These are phyloP conservation scores for Alternaria brassicicola DNA, from an alignment of 2,329 filamentous ascomycete species.

Conservation along the genomic window DNA sequence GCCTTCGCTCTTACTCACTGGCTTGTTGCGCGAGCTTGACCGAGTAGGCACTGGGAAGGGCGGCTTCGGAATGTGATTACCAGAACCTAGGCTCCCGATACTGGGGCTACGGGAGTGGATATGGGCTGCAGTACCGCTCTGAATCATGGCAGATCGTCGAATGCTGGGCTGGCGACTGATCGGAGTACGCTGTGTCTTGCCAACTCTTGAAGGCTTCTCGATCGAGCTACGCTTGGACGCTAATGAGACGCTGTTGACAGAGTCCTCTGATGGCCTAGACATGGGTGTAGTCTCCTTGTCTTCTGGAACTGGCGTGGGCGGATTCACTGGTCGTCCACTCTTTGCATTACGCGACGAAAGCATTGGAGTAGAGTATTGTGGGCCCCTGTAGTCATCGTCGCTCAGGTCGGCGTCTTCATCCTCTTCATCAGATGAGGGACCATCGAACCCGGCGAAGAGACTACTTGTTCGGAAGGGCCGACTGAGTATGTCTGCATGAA, in stretches of 20 bases:
- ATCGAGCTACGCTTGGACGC: slow-evolving; percentile 40
- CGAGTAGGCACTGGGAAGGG: slow-evolving; percentile 92
- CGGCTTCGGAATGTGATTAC: slow-evolving; percentile 58
- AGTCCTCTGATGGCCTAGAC: slow-evolving; percentile 42
- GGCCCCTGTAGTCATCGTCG: slow-evolving; percentile 66
- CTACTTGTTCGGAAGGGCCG: slow-evolving; percentile 79
- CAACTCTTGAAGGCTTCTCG: slow-evolving; percentile 46
- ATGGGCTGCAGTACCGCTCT: slow-evolving; percentile 76
- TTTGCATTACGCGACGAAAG: slow-evolving; percentile 55
- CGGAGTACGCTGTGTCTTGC: slow-evolving; percentile 39
- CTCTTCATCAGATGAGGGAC: slow-evolving; percentile 61
- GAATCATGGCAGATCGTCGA: slow-evolving; percentile 79
- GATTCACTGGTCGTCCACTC: slow-evolving; percentile 52
- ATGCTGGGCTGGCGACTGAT: slow-evolving; percentile 63
- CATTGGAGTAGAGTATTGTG: slow-evolving; percentile 53
- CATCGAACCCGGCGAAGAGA: slow-evolving; percentile 85
- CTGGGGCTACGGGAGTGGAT: slow-evolving; percentile 70
- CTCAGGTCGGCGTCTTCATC: slow-evolving; percentile 64
- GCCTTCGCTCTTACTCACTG: slow-evolving; percentile 73
- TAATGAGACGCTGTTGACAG: slow-evolving; percentile 26
- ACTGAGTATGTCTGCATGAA: slow-evolving; percentile 64
- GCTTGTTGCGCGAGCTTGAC: slow-evolving; percentile 81
- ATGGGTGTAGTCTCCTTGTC: slow-evolving; percentile 47
- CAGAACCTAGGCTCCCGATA: slow-evolving; percentile 60
- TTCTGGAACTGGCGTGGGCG: slow-evolving; percentile 52